Evolutionary conservation across 179 eudicot genomes (phyloP), one percentile per base, ranked within the genome.

Genomic region (Sideroxylon spinosum): DNA sequence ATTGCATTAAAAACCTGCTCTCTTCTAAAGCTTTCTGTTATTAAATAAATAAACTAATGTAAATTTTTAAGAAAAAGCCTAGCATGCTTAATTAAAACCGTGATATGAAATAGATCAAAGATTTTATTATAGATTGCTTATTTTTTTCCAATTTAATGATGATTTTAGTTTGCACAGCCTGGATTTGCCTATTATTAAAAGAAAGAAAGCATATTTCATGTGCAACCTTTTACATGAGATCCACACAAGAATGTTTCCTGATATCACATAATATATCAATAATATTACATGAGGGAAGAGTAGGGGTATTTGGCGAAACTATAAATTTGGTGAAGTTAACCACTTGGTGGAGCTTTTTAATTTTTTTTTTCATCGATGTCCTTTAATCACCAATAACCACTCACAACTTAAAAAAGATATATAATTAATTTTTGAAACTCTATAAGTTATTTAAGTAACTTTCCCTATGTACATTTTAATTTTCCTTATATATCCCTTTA

Each of bases 181-280:
- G 19, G 53, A 60, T 23, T 74, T 53, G 29, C 10, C 6, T 53
- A 7, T 44, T 55, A 73, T 25, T 44, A 9, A 22, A 2, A 4
- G 37, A 32, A 12, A 23, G 77, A 74, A 59, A 74, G 67, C 44
- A 2, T 8, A 74, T 66, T 22, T 57, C 66, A 73, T 57, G 37
- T 4, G 55, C 12, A 60, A 37, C n/a, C 23, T 4, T 13, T 59
- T 32, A 60, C 2, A 20, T 28, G 20, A 56, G 12, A 23, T 32
- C 37, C 25, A 62, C 7, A 29, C 8, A 28, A 7, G 68, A 23
- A 73, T 53, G 63, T 10, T 72, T 55, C 26, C 49, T 8, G 26
- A 37, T 16, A 73, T 4, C 28, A 59, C 22, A 19, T 19, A 59
- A n/a, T 1, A 6, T 4, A 16, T 2, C 63, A 59, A n/a, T 19